A percentile compares a stretch with the other conserved stretches of the same genome.
Evolutionary conservation across 805 yeast genomes (phyloP).

Genomic region (Blastobotrys chiropterorum): DNA sequence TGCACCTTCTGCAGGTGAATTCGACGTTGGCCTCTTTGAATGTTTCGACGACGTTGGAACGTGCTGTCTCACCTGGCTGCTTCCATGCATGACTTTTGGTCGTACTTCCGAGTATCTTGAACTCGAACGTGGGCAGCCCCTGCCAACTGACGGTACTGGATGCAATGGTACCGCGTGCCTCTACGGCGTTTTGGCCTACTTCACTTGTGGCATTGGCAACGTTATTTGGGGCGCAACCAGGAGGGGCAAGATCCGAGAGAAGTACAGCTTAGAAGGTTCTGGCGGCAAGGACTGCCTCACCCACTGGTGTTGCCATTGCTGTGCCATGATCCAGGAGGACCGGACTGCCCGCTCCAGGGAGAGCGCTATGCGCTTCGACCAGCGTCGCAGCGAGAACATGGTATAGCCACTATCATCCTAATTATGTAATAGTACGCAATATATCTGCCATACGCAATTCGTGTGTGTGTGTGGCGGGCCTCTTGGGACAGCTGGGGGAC

Average conservation of each 20-base stretch:
- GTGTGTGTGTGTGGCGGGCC: too few relatives aligned
- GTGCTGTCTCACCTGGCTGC: neutral
- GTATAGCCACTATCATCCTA: too few relatives aligned
- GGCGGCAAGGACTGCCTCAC: neutral
- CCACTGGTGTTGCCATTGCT: conserved; percentile 2
- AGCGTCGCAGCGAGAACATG: neutral
- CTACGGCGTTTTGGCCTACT: neutral
- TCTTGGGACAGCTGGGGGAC: too few relatives aligned
- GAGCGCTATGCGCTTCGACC: neutral
- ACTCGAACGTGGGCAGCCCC: neutral
- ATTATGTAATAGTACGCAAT: too few relatives aligned
- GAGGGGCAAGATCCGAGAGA: neutral
- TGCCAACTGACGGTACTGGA: neutral
- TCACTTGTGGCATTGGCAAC: conserved; percentile 1
- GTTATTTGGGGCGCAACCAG: neutral
- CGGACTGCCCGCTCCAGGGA: neutral
- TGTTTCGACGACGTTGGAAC: neutral
- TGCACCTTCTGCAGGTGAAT: neutral
- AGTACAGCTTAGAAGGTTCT: neutral
- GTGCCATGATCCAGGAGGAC: conserved; percentile 1
- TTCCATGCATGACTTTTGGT: neutral
- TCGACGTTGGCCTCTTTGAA: neutral
- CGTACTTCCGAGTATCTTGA: neutral
- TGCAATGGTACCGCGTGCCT: neutral
- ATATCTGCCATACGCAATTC: too few relatives aligned